A percentile compares a stretch with the other conserved stretches of the same genome.
These are phyloP conservation scores for Globisporangium canariense DNA, from an alignment of 352 stramenopile species.

Conservation along the genomic window DNA sequence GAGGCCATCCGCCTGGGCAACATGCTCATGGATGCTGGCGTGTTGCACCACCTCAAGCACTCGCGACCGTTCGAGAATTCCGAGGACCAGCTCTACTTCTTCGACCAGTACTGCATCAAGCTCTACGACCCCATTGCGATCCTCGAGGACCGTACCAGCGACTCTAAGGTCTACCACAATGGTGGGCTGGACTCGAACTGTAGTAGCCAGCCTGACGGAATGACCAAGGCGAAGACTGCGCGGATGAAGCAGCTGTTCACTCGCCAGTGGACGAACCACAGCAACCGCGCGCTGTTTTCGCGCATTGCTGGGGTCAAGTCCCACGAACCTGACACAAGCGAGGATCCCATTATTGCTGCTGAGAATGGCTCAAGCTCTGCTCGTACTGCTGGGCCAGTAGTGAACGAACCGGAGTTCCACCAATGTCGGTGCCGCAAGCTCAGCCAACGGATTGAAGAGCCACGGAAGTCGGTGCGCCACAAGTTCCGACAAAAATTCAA, in stretches of 20 bases:
- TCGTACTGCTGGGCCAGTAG: neutral
- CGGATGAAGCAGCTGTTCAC: neutral
- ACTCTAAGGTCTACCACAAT: neutral
- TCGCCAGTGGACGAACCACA: neutral
- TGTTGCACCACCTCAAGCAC: slow-evolving; percentile 35
- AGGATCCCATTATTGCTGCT: neutral
- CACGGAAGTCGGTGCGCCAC: neutral
- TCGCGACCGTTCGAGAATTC: slow-evolving; percentile 20
- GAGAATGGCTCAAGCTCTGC: neutral
- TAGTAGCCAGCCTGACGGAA: neutral
- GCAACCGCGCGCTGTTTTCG: neutral
- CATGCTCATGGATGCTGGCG: slow-evolving; percentile 28
- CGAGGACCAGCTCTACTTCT: slow-evolving; percentile 22
- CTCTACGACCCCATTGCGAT: slow-evolving; percentile 27
- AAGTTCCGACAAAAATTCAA: slow-evolving; percentile 2
- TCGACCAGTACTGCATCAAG: slow-evolving; percentile 26
- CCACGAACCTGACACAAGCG: neutral
- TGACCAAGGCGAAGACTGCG: neutral
- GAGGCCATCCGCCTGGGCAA: slow-evolving; percentile 38
- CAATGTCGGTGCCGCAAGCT: neutral
- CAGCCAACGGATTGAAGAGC: neutral
- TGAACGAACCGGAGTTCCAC: neutral
- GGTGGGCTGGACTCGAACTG: neutral
- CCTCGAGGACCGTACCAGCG: slow-evolving; percentile 12
- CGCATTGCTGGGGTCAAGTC: neutral